phyloP scores from a whole-genome alignment of 495 filamentous ascomycete species.

The Aspergillus campestris region DNA sequence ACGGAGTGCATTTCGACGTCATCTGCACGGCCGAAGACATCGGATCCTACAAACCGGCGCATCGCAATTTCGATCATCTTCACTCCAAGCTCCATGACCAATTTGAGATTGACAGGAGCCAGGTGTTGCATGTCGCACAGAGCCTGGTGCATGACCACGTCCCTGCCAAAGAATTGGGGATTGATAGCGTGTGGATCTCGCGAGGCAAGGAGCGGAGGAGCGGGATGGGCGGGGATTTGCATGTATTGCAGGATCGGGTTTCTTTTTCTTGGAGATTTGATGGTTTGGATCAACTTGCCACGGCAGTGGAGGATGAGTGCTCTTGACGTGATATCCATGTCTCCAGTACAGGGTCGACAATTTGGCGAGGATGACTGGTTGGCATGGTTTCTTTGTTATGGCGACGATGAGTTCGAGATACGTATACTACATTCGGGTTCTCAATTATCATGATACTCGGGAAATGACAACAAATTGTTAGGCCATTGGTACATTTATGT shows the following conservation, averaged over 20 bases:
- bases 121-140: slow-evolving; percentile 62
- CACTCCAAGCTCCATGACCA: slow-evolving; percentile 42
- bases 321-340: no score
- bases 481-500: no score
- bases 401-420: no score
- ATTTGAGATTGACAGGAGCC: slow-evolving; percentile 43
- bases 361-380: no score
- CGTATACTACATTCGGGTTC: no score
- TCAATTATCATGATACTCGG: no score
- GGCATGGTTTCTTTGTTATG: no score
- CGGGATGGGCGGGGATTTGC: slow-evolving; percentile 33
- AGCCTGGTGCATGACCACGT: slow-evolving; percentile 65
- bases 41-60: slow-evolving; percentile 65
- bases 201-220: slow-evolving; percentile 38
- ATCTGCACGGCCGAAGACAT: slow-evolving; percentile 69
- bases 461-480: no score
- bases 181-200: slow-evolving; percentile 65
- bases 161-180: slow-evolving; percentile 52
- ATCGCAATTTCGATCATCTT: slow-evolving; percentile 59
- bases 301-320: slow-evolving; percentile 43
- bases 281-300: slow-evolving; percentile 65
- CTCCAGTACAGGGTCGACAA: no score
- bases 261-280: slow-evolving; percentile 50
- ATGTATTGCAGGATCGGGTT: no score
- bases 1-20: slow-evolving; percentile 50